A percentile compares a stretch with the other conserved stretches of the same genome.
phyloP scores from a whole-genome alignment of 1,284 basidiomycete genomes.

The Cystodermella granulosa region DNA sequence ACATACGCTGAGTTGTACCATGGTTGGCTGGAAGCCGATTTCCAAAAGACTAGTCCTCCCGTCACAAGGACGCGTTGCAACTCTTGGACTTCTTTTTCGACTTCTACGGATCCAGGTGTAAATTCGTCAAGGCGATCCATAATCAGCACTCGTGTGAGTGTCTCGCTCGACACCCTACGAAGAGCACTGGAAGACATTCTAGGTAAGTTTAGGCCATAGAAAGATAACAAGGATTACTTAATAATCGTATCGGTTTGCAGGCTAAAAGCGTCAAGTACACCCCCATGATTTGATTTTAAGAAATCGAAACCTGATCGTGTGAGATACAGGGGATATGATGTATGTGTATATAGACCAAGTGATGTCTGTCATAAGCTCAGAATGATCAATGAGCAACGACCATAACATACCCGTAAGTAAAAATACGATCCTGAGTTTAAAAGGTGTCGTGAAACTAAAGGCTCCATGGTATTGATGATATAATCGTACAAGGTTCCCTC shows the following conservation, averaged over 20 bases:
- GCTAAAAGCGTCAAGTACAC: constrained; percentile 60
- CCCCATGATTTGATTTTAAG: constrained; percentile 40
- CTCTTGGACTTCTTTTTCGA: constrained; percentile 60
- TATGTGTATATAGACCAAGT: constrained; percentile 59
- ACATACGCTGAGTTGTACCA: constrained; percentile 68
- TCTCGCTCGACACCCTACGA: constrained; percentile 49
- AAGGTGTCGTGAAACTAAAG: constrained; percentile 49
- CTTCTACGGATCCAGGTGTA: constrained; percentile 53
- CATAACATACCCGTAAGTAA: constrained; percentile 52
- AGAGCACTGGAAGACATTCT: constrained; percentile 45
- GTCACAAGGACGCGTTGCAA: constrained; percentile 57
- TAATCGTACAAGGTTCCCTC: constrained; percentile 62
- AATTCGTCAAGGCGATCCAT: constrained; percentile 86
- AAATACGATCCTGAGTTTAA: constrained; percentile 63
- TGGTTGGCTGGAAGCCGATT: constrained; percentile 65
- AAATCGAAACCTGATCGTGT: constrained; percentile 62
- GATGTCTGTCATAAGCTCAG: constrained; percentile 43
- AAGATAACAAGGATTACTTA: constrained; percentile 48
- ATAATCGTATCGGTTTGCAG: constrained; percentile 76
- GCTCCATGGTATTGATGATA: constrained; percentile 61
- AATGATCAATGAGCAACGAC: neutral
- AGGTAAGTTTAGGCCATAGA: constrained; percentile 4
- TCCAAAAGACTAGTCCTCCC: constrained; percentile 66
- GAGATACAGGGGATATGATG: constrained; percentile 73
- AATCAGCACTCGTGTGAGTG: constrained; percentile 62